phyloP scores from a whole-genome alignment of 2,329 filamentous ascomycete genomes.

The Diaporthe ilicicola region DNA sequence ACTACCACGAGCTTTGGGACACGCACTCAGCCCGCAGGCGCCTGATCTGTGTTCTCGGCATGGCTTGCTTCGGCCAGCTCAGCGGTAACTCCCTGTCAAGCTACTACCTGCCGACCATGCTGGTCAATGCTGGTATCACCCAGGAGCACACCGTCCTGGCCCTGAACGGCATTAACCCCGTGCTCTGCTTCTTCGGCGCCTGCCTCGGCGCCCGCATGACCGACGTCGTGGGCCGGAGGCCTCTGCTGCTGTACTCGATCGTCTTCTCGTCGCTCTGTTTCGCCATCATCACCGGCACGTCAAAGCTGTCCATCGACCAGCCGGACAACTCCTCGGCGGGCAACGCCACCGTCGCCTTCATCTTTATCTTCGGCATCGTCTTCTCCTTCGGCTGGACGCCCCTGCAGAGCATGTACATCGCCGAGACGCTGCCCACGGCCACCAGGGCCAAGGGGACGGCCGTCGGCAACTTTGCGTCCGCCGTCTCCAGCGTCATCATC shows the following conservation, averaged over 20 bases:
- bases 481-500: conserved; percentile 48
- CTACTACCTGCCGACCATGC: conserved; percentile 64
- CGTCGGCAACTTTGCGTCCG: conserved; percentile 51
- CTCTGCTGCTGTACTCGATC: conserved; percentile 57
- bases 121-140: conserved; percentile 61
- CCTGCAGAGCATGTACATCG: conserved; percentile 58
- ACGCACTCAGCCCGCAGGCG: conserved; percentile 57
- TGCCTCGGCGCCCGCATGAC: conserved; percentile 64
- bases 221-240: conserved; percentile 65
- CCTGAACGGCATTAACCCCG: conserved; percentile 62
- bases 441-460: conserved; percentile 56
- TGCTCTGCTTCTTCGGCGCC: conserved; percentile 59
- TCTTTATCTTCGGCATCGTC: conserved; percentile 61
- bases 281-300: conserved; percentile 57
- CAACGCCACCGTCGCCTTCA: conserved; percentile 57
- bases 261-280: conserved; percentile 57
- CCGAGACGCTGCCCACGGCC: conserved; percentile 54
- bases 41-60: conserved; percentile 59
- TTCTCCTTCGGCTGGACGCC: conserved; percentile 62
- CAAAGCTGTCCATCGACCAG: conserved; percentile 51
- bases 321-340: conserved; percentile 47
- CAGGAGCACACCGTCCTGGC: conserved; percentile 56
- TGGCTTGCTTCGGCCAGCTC: conserved; percentile 62
- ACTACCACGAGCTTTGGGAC: conserved; percentile 62
- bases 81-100: conserved; percentile 57